Evolutionary conservation across 2,329 filamentous ascomycete species (phyloP), one percentile per base, ranked within the genome.

Genomic region (Neonectria magnoliae): DNA sequence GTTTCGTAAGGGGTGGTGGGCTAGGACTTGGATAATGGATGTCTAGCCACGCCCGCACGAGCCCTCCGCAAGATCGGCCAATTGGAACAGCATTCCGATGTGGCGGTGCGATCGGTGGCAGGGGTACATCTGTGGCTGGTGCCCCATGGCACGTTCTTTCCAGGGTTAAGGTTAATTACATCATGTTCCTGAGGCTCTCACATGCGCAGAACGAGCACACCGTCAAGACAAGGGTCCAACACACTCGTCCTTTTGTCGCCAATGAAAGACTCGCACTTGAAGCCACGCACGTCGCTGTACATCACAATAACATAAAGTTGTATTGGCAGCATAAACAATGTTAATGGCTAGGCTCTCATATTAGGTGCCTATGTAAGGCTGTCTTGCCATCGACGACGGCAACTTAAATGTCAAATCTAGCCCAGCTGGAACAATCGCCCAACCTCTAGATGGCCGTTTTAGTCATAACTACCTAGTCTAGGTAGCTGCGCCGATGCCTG

Each of bases 101-200:
- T 73, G 68, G 70, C 65, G 67, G 67, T 65, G 70, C 50, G n/a
- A n/a, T 38, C 36, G 8, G 29, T 27, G 14, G 59, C 47, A 50
- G 44, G 36, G 5, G 5, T 25, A 29, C 44, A 38, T 25, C 10
- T 36, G 67, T 73, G 70, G 70, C 70, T 70, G 20, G 42, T 64
- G 50, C 14, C n/a, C 14, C n/a, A 20, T 8, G 25, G 25, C 25
- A 5, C 36, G 13, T 36, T 5, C 33, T 36, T 36, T 36, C 6
- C 14, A 5, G 33, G 33, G 33, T 16, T 36, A 36, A 31, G 10
- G 29, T 31, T 10, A 31, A 31, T 36, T 14, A 36, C 33, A 16
- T 7, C 31, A 16, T 14, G 27, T 44, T 50, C 47, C 31, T 25
- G 33, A 51, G 44, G 20, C 60, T 50, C 36, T 45, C 18, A 55